Percentiles rank a stretch among this genome's conserved stretches.
These are phyloP conservation scores for Boletus eberwhitei DNA, from an alignment of 768 basidiomycete genomes.

Conservation along the genomic window DNA sequence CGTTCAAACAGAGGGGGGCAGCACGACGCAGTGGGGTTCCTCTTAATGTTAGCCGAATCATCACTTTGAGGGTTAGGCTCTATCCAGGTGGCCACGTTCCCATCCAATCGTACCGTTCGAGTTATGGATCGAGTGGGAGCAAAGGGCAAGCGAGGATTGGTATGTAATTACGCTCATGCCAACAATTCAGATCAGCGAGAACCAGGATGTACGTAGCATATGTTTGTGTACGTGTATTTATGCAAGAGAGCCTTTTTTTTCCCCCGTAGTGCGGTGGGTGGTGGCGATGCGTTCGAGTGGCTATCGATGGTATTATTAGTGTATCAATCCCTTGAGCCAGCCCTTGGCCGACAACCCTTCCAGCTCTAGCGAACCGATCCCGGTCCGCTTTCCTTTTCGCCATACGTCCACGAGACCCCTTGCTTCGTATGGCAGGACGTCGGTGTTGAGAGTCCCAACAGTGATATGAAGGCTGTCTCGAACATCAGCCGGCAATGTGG, in stretches of 20 bases:
- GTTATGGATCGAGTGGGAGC: neutral
- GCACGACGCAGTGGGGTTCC: neutral
- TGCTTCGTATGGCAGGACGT: constrained; percentile 66
- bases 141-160: neutral
- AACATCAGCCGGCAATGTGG: constrained; percentile 43
- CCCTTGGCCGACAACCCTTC: constrained; percentile 29
- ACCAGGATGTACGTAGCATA: neutral
- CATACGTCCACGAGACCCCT: constrained; percentile 58
- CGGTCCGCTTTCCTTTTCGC: constrained; percentile 35
- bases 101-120: no score
- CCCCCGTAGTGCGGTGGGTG: no score
- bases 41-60: neutral
- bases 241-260: neutral
- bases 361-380: constrained; percentile 30
- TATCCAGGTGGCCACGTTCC: neutral
- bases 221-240: neutral
- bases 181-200: no score
- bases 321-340: constrained; percentile 27
- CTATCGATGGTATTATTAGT: neutral
- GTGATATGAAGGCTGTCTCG: constrained; percentile 74
- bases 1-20: neutral
- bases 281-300: no score
- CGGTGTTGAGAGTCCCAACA: constrained; percentile 62
- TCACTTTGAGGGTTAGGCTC: neutral
- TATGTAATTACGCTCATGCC: neutral